Base-by-base conservation (phyloP, 2,329 filamentous ascomycete species). In the Microdochium paspali region DNA sequence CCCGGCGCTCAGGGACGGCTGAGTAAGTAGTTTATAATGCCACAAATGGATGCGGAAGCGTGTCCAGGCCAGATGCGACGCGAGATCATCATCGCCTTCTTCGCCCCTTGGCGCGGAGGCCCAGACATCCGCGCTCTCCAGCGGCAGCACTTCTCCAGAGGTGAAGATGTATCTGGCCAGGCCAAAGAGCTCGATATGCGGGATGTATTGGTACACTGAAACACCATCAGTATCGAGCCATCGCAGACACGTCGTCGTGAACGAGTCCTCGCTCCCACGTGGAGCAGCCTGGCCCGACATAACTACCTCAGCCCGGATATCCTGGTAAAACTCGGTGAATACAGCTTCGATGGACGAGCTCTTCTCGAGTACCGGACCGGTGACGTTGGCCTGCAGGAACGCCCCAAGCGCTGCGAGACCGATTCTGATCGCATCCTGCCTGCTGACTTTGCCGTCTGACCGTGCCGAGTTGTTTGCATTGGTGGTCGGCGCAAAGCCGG, bases 171-270 rank as follows among this genome's bases (percentile, higher is more conserved):
- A 70, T 24, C 70, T 66, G 3, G 90, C 87, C 6, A 96, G 70
- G 53, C 82, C 84, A 52, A 97, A 86, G 1, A 97, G 74, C 61
- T 96, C 89, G 13, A 95, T 74, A 53, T 86, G 78, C 1, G 90
- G 89, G 20, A 90, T 90, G 49, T 95, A 76, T 44, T 84, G 80
- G 65, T 97, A 98, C 0, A 87, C 85, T 0, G 87, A 84, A 43
- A 94, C 84, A 10, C 93, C 93, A 62, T 98, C 93, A 1, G 89
- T 74, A 23, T 84, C 80, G 9, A 97, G 73, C 15, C 78, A 79
- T 2, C 68, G 67, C n/a, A 95, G 70, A 46, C 90, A 80, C n/a
- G 54, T 40, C 3, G 46, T 51, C 35, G 58, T 56, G 18, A 63
- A 50, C 25, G 18, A 42, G n/a, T 51, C 49, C 6, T 21, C 18